Conservation (phyloP, 495 filamentous ascomycete genomes). For the Neurospora sp. region DNA sequence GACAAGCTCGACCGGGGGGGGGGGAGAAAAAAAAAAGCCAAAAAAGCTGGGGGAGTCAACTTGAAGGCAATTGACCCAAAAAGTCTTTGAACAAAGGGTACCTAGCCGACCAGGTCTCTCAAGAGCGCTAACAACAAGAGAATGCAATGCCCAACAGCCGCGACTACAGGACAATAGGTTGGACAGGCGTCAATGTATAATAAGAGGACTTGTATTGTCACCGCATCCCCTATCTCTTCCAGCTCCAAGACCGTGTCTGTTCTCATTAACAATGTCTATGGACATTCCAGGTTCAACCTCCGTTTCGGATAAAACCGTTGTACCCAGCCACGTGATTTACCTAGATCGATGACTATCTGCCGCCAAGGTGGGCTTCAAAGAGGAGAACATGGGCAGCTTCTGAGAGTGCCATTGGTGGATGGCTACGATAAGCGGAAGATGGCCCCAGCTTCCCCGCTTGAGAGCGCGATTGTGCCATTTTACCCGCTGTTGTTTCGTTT, state of each 20-base stretch:
- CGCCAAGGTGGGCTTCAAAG: background rate
- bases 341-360: background rate
- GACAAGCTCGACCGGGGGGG: background rate
- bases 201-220: slow-evolving; percentile 14
- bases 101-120: background rate
- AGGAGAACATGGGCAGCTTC: background rate
- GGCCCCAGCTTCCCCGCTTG: background rate
- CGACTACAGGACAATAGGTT: background rate
- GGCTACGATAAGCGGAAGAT: background rate
- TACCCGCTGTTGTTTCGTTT: background rate
- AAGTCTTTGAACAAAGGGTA: background rate
- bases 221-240: background rate
- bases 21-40: background rate
- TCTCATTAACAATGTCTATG: background rate
- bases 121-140: background rate
- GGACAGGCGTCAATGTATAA: slow-evolving; percentile 23
- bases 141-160: background rate
- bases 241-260: slow-evolving; percentile 13
- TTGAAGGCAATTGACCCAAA: background rate
- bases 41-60: background rate
- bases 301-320: slow-evolving; percentile 2
- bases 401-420: background rate
- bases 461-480: background rate
- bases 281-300: background rate
- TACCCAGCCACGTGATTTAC: slow-evolving; percentile 20